Base-by-base conservation (phyloP, 192 early-diverging fungal genomes). In the Backusella tarrabulga region DNA sequence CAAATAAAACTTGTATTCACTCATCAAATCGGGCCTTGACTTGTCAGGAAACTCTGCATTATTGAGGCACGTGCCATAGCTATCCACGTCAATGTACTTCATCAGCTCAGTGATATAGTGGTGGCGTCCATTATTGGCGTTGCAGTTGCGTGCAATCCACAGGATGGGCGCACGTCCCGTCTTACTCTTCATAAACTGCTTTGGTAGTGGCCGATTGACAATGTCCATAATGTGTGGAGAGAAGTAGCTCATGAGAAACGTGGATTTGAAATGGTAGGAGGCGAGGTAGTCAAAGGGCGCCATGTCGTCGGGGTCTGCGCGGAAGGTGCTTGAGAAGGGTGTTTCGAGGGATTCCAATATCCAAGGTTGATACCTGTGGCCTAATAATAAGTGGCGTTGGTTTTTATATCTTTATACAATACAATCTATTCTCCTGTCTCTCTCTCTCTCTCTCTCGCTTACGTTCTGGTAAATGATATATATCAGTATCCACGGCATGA, bases 1-100 rank as follows among this genome's bases (percentile, higher is more conserved):
- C 4, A 77, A 34, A 50, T 77, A 77, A 60, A 77, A 77, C 44
- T 77, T 77, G 34, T 77, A 71, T 41, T 77, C 76, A 41, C 69
- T n/a, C 69, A 77, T 77, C 7, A 77, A 40, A 0, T 77, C 67
- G 11, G 14, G 19, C 12, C 76, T 7, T 3, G 76, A 70, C 11
- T 17, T 42, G 11, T 71, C 19, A 8, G 76, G 50, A 26, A 68
- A 77, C 0, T 42, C 42, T 3, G 38, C 71, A 38, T 56, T 77
- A 32, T 77, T 77, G 34, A 77, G 40, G n/a, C 76, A 77, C 5
- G 29, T 19, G 12, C 76, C 76, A 60, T 72, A 77, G 34, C 68
- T 71, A 60, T 77, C 69, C n/a, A 77, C 46, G 0, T 52, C 46
- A 11, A 77, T 32, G 21, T 77, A 77, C 15, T 77, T 60, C 68